Conservation (phyloP, 257 asterid species). For the Leptodermis oblonga region DNA sequence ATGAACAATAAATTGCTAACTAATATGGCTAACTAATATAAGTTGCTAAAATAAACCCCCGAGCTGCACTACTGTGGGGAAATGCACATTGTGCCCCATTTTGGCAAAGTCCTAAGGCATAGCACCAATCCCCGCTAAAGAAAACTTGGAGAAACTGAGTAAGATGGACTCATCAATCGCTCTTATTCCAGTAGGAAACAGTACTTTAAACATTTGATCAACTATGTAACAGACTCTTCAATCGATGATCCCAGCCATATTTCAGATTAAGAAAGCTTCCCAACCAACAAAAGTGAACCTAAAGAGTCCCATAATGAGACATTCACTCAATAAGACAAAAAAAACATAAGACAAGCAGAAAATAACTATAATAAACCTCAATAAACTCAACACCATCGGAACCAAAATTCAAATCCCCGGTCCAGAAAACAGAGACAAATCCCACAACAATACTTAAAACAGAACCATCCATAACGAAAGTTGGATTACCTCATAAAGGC, state of each 20-base stretch:
- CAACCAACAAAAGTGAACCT: too few species aligned
- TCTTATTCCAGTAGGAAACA: too few species aligned
- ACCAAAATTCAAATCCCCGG: neutral
- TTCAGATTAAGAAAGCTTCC: neutral
- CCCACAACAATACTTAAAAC: neutral
- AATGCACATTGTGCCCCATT: neutral
- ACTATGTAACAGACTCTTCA: neutral
- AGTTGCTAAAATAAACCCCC: neutral
- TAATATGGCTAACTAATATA: neutral
- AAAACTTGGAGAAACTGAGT: neutral
- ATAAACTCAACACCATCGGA: neutral
- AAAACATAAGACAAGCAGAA: neutral
- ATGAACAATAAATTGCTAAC: neutral
- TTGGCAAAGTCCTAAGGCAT: neutral
- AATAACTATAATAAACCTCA: neutral
- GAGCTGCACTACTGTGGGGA: neutral
- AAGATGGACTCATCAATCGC: neutral
- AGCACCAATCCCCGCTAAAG: neutral
- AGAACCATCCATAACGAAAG: neutral
- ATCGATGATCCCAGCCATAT: neutral
- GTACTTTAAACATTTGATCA: neutral
- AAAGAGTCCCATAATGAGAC: too few species aligned
- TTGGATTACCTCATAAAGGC: neutral
- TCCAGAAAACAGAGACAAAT: neutral
- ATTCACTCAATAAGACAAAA: neutral